A percentile compares a stretch with the other conserved stretches of the same genome.
These are phyloP conservation scores for Paracamarosporium sp. DNA, from an alignment of 2,329 filamentous ascomycete species.

Conservation along the genomic window DNA sequence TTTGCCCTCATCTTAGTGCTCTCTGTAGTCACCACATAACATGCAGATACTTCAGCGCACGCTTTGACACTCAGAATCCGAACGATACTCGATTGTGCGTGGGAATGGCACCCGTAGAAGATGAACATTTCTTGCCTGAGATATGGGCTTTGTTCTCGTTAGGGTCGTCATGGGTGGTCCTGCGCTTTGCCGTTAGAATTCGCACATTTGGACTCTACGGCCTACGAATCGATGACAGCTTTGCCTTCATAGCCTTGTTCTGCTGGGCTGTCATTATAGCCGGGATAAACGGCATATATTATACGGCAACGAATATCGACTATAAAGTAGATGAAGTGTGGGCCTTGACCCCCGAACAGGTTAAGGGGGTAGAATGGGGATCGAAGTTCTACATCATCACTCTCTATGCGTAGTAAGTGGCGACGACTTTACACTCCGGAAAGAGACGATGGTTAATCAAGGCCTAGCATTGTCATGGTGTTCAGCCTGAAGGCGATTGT, in stretches of 20 bases:
- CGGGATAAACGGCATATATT: slow-evolving; percentile 15
- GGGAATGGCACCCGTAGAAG: slow-evolving; percentile 11
- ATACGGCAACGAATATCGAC: slow-evolving; percentile 18
- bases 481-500: slow-evolving; percentile 23
- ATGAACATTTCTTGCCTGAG: slow-evolving; percentile 12
- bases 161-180: slow-evolving; percentile 6
- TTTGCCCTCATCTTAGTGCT: not conserved
- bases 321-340: slow-evolving; percentile 12
- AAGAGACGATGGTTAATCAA: not conserved
- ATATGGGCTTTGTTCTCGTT: slow-evolving; percentile 12
- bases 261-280: slow-evolving; percentile 15
- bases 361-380: slow-evolving; percentile 9
- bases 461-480: not conserved
- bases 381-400: slow-evolving; percentile 20
- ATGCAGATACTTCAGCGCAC: not conserved
- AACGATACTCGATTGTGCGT: not conserved
- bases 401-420: slow-evolving; percentile 20
- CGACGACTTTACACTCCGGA: not conserved
- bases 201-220: slow-evolving; percentile 6
- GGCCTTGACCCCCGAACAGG: slow-evolving; percentile 8
- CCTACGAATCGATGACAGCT: slow-evolving; percentile 11
- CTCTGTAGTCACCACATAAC: not conserved
- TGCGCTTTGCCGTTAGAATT: slow-evolving; percentile 1
- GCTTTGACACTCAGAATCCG: not conserved
- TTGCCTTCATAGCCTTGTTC: slow-evolving; percentile 9